Percentiles rank a stretch among this genome's conserved stretches.
phyloP scores from a whole-genome alignment of 2,329 filamentous ascomycete species.

The Fusarium foetens region DNA sequence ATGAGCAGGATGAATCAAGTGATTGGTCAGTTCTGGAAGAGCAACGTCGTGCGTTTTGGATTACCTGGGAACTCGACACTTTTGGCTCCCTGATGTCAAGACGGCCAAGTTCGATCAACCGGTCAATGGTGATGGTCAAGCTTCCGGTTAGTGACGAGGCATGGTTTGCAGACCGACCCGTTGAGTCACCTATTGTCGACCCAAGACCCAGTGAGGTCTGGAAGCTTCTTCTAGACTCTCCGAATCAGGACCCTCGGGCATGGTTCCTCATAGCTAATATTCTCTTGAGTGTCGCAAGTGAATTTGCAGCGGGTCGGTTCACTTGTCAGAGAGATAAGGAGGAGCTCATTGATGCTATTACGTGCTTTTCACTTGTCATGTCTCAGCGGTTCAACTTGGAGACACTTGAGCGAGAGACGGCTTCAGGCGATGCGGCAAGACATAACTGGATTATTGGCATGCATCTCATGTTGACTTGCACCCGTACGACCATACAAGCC shows the following conservation, averaged over 20 bases:
- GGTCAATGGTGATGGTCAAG: background rate
- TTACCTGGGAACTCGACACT: background rate
- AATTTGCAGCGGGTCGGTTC: background rate
- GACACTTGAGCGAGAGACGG: rapidly evolving
- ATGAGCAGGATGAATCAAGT: background rate
- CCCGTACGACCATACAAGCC: background rate
- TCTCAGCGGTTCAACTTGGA: background rate
- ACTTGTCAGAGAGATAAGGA: background rate
- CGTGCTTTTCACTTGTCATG: background rate
- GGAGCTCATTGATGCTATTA: background rate
- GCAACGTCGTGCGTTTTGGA: background rate
- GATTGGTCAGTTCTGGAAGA: background rate
- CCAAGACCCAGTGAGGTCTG: background rate
- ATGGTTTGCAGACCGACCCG: background rate
- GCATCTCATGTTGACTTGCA: background rate
- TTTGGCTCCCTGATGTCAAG: background rate
- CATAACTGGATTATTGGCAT: background rate
- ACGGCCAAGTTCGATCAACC: background rate
- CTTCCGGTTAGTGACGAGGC: background rate
- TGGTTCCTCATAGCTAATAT: background rate
- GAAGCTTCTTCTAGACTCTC: background rate
- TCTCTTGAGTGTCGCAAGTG: background rate
- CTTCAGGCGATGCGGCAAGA: background rate
- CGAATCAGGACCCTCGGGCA: background rate
- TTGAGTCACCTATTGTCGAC: background rate